Base-by-base conservation (phyloP, 2,329 filamentous ascomycete genomes). In the Verticillium zaregamsianum region DNA sequence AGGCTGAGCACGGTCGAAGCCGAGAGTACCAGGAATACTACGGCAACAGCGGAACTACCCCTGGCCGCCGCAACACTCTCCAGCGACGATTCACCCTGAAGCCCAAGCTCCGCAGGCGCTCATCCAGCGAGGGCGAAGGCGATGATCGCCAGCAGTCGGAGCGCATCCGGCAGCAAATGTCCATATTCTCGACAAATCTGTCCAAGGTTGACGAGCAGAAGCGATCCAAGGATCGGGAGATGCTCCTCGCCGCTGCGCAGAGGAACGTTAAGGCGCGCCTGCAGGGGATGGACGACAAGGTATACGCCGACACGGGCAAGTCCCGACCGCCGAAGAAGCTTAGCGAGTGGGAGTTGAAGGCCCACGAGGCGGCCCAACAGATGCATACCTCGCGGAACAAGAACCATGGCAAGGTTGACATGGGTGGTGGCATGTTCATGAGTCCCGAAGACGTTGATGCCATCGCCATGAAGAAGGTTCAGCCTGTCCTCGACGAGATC, bases 401-500 rank as follows among this genome's bases (percentile, higher is more conserved):
- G 57, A 79, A 85, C 55, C 67, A 83, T 52, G 78, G 77, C 59
- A 85, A 84, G 67, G 71, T 89, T 33, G 79, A 95, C 65, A 86
- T 97, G 60, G 93, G 94, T 5, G 89, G 90, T 55, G 92, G 92
- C 8, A 92, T 86, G 69, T 93, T 88, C 69, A 88, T 97, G 80
- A 86, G 92, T 40, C 87, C 90, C 67, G 81, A 86, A 5, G 90
- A 93, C 57, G 86, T 97, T 17, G 87, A 97, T 65, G 86, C 86
- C 6, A 90, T 97, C 66, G 93, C 93, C 3, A 84, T 86, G 14
- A 86, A 84, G 55, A 87, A 89, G 66, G 84, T 97, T 17, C 91
- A 94, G 72, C 93, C 93, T 5, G 87, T 95, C 0, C 74, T 97
- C 6, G 89, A 97, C 66, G 91, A 96, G 66, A 95, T 97, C 64